phyloP scores from a whole-genome alignment of 2,329 filamentous ascomycete species.

The Plectosphaerella cucumerina region DNA sequence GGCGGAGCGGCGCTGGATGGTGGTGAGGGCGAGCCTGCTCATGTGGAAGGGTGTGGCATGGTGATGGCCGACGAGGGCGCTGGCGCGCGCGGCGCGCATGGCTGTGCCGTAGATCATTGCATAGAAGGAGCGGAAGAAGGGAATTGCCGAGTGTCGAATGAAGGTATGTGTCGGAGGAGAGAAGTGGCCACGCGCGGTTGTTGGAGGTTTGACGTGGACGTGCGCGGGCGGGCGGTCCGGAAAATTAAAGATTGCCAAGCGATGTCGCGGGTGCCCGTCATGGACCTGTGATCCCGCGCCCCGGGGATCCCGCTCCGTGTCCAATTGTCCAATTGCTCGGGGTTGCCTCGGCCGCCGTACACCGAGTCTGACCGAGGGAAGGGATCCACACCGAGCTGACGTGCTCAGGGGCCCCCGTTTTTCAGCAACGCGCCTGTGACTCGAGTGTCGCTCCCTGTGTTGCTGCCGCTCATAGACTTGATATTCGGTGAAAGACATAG shows the following conservation, averaged over 20 bases:
- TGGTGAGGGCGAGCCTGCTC: constrained; percentile 7
- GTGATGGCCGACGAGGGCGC: background rate
- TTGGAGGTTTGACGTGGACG: too few relatives aligned
- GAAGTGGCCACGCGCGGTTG: too few relatives aligned
- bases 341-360: background rate
- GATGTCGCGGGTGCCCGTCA: background rate
- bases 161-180: too few relatives aligned
- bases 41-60: background rate
- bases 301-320: background rate
- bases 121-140: constrained; percentile 2
- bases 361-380: background rate
- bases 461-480: too few relatives aligned
- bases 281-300: background rate
- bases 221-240: background rate
- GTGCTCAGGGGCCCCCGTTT: background rate
- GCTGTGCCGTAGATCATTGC: constrained; percentile 13
- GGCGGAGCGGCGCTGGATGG: background rate
- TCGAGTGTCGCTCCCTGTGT: too few relatives aligned
- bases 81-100: constrained; percentile 12
- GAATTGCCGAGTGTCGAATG: background rate
- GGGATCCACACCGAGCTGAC: background rate
- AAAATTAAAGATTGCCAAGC: background rate
- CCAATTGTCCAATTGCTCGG: background rate
- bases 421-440: background rate
- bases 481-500: too few relatives aligned